A percentile compares a stretch with the other conserved stretches of the same genome.
These are phyloP conservation scores for Rhodofomes roseus DNA, from an alignment of 1,284 basidiomycete genomes.

Conservation along the genomic window DNA sequence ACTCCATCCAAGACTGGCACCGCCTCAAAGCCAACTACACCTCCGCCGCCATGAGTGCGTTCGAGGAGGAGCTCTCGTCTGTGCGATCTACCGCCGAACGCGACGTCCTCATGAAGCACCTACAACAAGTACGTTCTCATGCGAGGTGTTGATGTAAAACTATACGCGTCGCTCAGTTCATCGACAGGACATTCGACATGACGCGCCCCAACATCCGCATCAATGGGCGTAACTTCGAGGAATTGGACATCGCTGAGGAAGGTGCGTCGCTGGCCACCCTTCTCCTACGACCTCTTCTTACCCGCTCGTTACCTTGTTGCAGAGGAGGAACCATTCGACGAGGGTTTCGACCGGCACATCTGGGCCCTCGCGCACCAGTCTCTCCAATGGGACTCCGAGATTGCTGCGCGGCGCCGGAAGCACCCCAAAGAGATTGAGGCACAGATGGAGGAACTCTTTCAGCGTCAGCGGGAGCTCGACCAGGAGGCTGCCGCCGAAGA, in stretches of 20 bases:
- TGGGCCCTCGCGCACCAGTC: constrained; percentile 22
- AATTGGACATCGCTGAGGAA: constrained; percentile 51
- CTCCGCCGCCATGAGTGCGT: constrained; percentile 36
- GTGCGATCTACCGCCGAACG: constrained; percentile 35
- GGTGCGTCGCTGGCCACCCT: constrained; percentile 32
- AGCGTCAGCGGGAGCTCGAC: constrained; percentile 14
- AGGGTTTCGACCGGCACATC: constrained; percentile 35
- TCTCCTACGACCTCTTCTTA: neutral
- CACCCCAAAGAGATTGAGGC: constrained; percentile 18
- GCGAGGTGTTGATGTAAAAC: constrained; percentile 3
- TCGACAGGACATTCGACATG: constrained; percentile 58
- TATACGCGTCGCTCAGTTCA: constrained; percentile 39
- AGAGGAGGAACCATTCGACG: constrained; percentile 80
- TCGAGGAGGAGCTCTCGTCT: constrained; percentile 41
- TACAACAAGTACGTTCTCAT: constrained; percentile 41
- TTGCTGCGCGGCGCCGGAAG: constrained; percentile 17
- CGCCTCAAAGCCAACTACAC: constrained; percentile 50
- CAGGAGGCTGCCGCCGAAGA: constrained; percentile 8
- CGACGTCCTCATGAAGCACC: constrained; percentile 42
- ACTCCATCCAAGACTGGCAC: constrained; percentile 59
- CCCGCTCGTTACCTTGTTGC: constrained; percentile 4
- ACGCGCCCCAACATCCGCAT: constrained; percentile 71
- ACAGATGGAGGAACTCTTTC: constrained; percentile 18
- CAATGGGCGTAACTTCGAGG: constrained; percentile 76
- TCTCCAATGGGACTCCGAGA: constrained; percentile 20